Evolutionary conservation across 2,329 filamentous ascomycete genomes (phyloP).

Genomic region (Colletotrichum salicis): DNA sequence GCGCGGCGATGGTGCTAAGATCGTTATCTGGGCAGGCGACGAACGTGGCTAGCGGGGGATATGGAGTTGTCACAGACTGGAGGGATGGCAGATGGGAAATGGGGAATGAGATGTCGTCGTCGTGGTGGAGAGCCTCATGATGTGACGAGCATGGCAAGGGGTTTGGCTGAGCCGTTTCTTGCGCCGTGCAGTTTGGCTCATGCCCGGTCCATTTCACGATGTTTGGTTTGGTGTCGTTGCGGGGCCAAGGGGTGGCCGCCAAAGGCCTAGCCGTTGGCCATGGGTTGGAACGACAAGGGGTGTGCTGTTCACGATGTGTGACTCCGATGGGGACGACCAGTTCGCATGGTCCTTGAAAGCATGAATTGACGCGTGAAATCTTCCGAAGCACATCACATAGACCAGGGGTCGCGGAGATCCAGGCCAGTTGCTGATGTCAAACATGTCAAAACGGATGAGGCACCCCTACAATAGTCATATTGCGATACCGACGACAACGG

Average conservation of each 20-base stretch:
- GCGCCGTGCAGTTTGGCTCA: not conserved
- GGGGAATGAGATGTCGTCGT: not conserved
- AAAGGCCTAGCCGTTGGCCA: not conserved
- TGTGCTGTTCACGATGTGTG: not conserved
- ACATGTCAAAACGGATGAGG: not conserved
- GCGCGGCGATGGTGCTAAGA: not conserved
- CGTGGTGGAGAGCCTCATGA: constrained; percentile 14
- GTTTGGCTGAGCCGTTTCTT: not conserved
- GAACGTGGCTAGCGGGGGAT: constrained; percentile 1
- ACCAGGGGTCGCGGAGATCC: constrained; percentile 3
- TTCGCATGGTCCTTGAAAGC: not conserved
- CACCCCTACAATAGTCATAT: not conserved
- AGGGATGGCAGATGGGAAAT: not conserved
- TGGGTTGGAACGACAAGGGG: not conserved
- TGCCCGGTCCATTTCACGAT: not conserved
- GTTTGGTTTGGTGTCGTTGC: not conserved
- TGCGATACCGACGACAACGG: not conserved
- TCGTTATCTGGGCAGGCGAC: not conserved
- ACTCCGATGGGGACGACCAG: not conserved
- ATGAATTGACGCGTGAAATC: not conserved
- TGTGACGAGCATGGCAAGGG: not conserved
- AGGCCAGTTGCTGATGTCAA: not conserved
- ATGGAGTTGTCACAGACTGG: not conserved
- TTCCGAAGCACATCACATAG: constrained; percentile 1
- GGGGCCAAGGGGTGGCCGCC: not conserved